Base-by-base conservation (phyloP, 1,284 basidiomycete species). In the Taiwanofungus camphoratus region DNA sequence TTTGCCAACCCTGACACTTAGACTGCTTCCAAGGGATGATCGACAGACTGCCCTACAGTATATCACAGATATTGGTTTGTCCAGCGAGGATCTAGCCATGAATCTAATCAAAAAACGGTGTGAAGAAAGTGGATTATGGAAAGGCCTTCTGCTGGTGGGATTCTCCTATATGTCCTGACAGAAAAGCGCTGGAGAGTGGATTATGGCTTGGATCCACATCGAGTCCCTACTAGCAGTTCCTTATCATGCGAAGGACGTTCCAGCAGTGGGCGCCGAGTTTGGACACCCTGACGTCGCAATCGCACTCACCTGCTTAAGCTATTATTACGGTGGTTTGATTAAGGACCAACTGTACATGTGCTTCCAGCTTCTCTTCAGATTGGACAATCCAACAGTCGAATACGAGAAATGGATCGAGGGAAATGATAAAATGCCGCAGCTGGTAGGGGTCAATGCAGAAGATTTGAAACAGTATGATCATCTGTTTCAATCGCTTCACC, bases 251-350 rank as follows among this genome's bases (percentile, higher is more conserved):
- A 78, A 77, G 52, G 76, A 78, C 42, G 60, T 69, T 1, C 76
- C 76, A 0, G 61, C 71, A 13, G 46, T 60, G 26, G 61, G 67
- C 26, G 72, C 76, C 16, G 76, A 79, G 34, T 78, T 78, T 45
- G 75, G 73, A 1, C 76, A 78, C 52, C 75, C 76, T 0, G 76
- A 79, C 23, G 60, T 77, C 19, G 62, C 67, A 1, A 58, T 77
- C 38, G 47, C 61, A 11, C 59, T 78, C 24, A 77, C 77, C 0
- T 77, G 67, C 40, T 57, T 79, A 12, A 67, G 65, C 0, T 79
- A 79, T 44, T 77, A 78, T 37, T 76, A 77, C 33, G 57, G 60
- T 2, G 76, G 77, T 7, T 62, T 79, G 21, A 58, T 53, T 0
- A 47, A 61, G n/a, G 44, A 56, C 3, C 69, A 79, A 36, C 49